Evolutionary conservation across 331 rosid species (phyloP), one percentile per base, ranked within the genome.

Genomic region (Rhamnella rubrinervis): DNA sequence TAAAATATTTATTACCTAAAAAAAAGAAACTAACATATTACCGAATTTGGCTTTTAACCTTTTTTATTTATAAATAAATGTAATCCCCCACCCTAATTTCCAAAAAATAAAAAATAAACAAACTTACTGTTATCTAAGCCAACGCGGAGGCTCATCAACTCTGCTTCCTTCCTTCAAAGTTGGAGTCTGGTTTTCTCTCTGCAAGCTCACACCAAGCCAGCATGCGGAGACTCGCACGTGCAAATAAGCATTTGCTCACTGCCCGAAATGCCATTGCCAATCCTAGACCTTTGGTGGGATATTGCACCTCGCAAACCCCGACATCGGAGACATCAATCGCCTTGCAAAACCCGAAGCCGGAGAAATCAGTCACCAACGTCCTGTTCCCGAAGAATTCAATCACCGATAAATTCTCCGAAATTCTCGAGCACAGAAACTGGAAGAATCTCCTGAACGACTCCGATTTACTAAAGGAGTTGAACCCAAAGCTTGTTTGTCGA

Each of bases 291-390:
- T 18, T 59, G 8, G 2, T 31, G 14, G 19, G 58, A 58, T 80
- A 47, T 25, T 75, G 77, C 65, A 72, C 84, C 61, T 57, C 61
- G 17, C 78, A 69, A 46, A 16, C 63, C 77, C 75, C 66, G 1
- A 79, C 76, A 12, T 19, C 83, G 2, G 85, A 74, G 38, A 82
- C 47, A 59, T 78, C 69, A 79, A 73, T 86, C 78, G 73, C 71
- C 71, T 23, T 23, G 23, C 23, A 23, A 23, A 23, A 23, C 23
- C 23, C 23, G 23, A 1, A 23, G 23, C 23, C 23, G 23, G 23
- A 23, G 23, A 1, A 23, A 23, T 23, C 23, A 23, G 23, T 23
- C 23, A 23, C 23, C 23, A 23, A 23, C 0, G 1, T 23, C 23
- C 23, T 23, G 23, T 23, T 76, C 14, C 18, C 83, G 2, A 83